Base-by-base conservation (phyloP, 768 basidiomycete species). In the Neoboletus magnificus region DNA sequence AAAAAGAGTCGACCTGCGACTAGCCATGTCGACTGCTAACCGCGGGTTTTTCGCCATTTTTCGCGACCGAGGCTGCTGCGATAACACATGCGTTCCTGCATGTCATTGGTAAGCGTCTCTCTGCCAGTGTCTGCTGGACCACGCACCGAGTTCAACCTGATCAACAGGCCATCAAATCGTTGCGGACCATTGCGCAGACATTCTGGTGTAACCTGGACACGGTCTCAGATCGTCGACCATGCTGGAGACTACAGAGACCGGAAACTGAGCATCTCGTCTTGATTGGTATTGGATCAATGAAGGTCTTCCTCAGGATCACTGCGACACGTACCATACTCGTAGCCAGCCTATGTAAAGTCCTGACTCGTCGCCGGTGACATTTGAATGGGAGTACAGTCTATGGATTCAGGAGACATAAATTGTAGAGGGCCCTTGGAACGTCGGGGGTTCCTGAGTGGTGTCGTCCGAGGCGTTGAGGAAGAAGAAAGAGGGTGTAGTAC, bases 141-240 rank as follows among this genome's bases (percentile, higher is more conserved):
- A 37, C 53, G 33, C 3, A 37, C 58, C 29, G 7, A 41, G 29
- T 45, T 55, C 27, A 56, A 15, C 12, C 25, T 44, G 36, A 23
- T 50, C 12, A 12, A 43, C 25, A 84, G 91, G 91, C 11, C 93
- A 94, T 65, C 87, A 94, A 74, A 87, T 93, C 25, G 82, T 91
- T 4, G 91, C 91, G 0, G 92, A 18, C 92, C 3, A 90, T 96
- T 52, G 92, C 91, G 5, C 89, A 95, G 25, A 39, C 35, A 67
- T 88, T 92, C 49, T 0, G 73, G 74, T 7, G 83, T 87, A 9
- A 76, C 85, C 27, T 76, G 80, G 3, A 77, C 76, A 35, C 71
- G 94, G 54, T 89, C 86, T 61, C 69, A 74, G 32, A 83, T 93
- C 62, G 82, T 95, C 58, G 20, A 36, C 30, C 7, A 9, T 37